Percentiles rank a stretch among this genome's conserved stretches.
Evolutionary conservation across 257 asterid genomes (phyloP).

Genomic region (Nicotiana attenuata): DNA sequence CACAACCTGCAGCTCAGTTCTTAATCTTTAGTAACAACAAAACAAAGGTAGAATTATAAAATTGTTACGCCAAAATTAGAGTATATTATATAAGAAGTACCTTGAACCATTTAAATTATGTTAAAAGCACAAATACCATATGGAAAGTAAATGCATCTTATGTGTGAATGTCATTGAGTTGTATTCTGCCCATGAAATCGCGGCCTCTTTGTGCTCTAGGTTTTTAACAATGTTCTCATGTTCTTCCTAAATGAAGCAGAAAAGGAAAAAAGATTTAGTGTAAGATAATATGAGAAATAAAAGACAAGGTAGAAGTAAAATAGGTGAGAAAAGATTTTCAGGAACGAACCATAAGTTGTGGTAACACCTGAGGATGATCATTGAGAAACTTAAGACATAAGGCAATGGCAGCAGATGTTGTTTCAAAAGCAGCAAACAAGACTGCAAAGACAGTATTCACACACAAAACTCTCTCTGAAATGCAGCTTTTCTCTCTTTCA

Average conservation of each 20-base stretch:
- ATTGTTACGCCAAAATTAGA: no score
- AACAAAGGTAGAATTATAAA: background rate
- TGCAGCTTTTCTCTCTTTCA: no score
- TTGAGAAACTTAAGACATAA: background rate
- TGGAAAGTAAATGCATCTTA: background rate
- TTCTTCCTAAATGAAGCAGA: background rate
- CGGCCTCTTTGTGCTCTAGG: background rate
- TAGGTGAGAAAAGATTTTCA: background rate
- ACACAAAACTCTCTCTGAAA: no score
- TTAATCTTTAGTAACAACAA: background rate
- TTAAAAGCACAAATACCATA: background rate
- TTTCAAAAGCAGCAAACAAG: background rate
- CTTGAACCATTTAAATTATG: background rate
- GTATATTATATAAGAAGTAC: background rate
- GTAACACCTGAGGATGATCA: background rate
- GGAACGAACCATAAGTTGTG: background rate
- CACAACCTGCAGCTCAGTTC: background rate
- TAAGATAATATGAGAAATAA: no score
- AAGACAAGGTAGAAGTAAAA: background rate
- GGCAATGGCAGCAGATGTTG: background rate
- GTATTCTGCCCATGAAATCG: background rate
- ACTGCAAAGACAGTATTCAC: background rate
- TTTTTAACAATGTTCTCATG: conserved; percentile 4
- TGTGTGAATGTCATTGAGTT: background rate
- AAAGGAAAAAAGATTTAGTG: no score